A percentile compares a stretch with the other conserved stretches of the same genome.
phyloP scores from a whole-genome alignment of 148 eudicot genomes.

The Vaccinium macrocarpon region DNA sequence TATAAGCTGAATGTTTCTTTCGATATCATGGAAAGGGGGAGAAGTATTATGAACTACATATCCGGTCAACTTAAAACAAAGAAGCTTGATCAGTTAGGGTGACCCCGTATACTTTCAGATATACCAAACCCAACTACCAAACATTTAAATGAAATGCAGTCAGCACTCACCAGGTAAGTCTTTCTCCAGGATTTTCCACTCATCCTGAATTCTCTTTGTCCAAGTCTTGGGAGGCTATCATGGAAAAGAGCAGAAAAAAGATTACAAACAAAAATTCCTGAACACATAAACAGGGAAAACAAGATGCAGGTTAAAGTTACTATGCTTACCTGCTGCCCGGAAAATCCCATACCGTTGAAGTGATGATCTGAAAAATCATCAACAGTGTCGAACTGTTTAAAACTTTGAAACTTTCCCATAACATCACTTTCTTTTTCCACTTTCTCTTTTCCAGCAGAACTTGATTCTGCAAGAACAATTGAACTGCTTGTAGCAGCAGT shows the following conservation, averaged over 20 bases:
- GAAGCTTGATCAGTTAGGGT: background rate
- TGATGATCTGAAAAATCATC: conserved; percentile 70
- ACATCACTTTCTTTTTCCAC: conserved; percentile 46
- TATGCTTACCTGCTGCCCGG: conserved; percentile 45
- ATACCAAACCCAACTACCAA: background rate
- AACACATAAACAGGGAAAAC: background rate
- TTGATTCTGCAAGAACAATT: conserved; percentile 28
- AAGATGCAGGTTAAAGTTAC: background rate
- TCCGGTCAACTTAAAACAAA: background rate
- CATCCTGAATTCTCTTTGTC: conserved; percentile 79
- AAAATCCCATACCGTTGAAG: conserved; percentile 24
- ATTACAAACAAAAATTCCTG: background rate
- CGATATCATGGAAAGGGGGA: background rate
- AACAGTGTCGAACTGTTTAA: conserved; percentile 69
- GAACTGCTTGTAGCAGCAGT: conserved; percentile 41
- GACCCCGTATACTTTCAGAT: background rate
- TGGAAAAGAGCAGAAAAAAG: conserved; percentile 10
- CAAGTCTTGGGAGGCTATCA: conserved; percentile 57
- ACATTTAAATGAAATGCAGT: conserved; percentile 1
- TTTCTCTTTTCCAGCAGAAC: conserved; percentile 35
- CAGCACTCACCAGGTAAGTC: conserved; percentile 65
- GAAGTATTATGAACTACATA: background rate
- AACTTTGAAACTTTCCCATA: conserved; percentile 48
- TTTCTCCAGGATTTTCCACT: conserved; percentile 73
- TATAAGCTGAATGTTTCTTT: background rate